phyloP scores from a whole-genome alignment of 495 filamentous ascomycete genomes.

The Neurospora sp. region DNA sequence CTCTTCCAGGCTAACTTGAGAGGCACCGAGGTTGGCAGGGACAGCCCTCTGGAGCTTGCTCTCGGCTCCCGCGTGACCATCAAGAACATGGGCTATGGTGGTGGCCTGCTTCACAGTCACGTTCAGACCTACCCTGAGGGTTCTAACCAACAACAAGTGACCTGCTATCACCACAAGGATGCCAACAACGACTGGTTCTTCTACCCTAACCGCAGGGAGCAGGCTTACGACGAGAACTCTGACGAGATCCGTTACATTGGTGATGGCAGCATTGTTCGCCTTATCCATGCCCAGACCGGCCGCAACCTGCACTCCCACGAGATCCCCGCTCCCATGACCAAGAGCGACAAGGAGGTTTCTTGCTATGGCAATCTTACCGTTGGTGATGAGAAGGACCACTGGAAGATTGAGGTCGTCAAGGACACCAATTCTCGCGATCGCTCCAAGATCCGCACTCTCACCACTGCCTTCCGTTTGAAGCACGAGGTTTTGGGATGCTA shows the following conservation, averaged over 20 bases:
- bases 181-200: conserved; percentile 99
- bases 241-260: conserved; percentile 63
- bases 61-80: conserved; percentile 82
- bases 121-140: conserved; percentile 93
- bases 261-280: conserved; percentile 68
- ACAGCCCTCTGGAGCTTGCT: conserved; percentile 87
- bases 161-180: conserved; percentile 99
- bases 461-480: conserved; percentile 83
- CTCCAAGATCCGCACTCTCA: conserved; percentile 82
- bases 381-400: conserved; percentile 97
- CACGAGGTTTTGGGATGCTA: conserved; percentile 84
- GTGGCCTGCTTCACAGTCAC: conserved; percentile 94
- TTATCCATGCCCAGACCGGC: conserved; percentile 92
- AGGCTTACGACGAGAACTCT: conserved; percentile 50
- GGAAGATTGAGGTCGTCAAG: conserved; percentile 83
- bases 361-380: conserved; percentile 94
- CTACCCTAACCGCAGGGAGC: conserved; percentile 74
- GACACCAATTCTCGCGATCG: conserved; percentile 81
- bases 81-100: conserved; percentile 99
- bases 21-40: conserved; percentile 86
- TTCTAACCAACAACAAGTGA: conserved; percentile 89
- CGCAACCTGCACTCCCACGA: conserved; percentile 93
- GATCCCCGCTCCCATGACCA: conserved; percentile 79
- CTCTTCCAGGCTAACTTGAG: conserved; percentile 94
- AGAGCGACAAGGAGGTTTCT: conserved; percentile 85